phyloP scores from a whole-genome alignment of 2,329 filamentous ascomycete genomes.

The Colletotrichum cordylinicola region DNA sequence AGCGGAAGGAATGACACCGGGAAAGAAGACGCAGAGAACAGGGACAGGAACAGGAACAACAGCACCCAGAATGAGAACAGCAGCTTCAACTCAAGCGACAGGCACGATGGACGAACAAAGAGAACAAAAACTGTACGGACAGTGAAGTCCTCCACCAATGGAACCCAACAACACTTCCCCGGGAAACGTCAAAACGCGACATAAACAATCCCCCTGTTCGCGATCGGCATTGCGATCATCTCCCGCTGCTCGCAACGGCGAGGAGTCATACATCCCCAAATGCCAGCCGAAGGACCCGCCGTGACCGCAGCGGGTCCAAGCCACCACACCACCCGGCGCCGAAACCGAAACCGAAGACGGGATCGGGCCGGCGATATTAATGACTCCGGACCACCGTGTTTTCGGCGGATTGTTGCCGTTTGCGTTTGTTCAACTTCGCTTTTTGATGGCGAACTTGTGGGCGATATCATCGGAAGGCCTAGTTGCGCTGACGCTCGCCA shows the following conservation, averaged over 20 bases:
- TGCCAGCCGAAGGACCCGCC: background rate
- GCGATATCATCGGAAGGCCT: background rate
- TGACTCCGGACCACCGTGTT: background rate
- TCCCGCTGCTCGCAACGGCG: background rate
- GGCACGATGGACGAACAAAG: too few species aligned
- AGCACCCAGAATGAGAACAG: too few species aligned
- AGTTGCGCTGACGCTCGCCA: too few species aligned
- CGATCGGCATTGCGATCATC: background rate
- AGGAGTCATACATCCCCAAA: background rate
- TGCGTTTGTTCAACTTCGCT: fast-evolving
- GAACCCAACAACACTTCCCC: too few species aligned
- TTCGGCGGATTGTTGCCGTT: background rate
- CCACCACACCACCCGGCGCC: background rate
- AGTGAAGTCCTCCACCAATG: too few species aligned
- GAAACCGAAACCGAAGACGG: background rate
- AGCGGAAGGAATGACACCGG: too few species aligned
- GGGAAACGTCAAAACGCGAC: background rate
- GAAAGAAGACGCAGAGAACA: too few species aligned
- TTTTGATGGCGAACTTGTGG: background rate
- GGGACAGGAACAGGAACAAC: too few species aligned
- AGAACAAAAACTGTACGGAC: too few species aligned
- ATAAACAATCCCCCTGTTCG: background rate
- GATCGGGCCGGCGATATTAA: background rate
- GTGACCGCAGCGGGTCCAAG: background rate
- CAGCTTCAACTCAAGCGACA: too few species aligned